A percentile compares a stretch with the other conserved stretches of the same genome.
phyloP scores from a whole-genome alignment of 2,329 filamentous ascomycete genomes.

The Penicillium psychrosexuale region DNA sequence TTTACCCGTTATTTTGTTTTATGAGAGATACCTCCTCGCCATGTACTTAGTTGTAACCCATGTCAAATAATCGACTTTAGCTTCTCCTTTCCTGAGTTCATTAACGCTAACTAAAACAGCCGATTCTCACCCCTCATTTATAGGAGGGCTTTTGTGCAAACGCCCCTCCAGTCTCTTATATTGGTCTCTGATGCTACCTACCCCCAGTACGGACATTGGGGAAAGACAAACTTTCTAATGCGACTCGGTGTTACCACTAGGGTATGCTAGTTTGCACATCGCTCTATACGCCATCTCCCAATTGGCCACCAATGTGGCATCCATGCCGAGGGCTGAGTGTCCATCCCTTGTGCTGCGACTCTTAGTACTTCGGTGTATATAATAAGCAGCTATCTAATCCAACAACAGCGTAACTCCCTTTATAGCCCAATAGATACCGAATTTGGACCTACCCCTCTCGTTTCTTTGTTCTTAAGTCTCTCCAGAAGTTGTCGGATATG shows the following conservation, averaged over 20 bases:
- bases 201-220: not conserved
- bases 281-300: not conserved
- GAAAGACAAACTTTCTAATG: conserved; percentile 4
- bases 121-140: not conserved
- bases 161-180: not conserved
- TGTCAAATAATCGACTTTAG: conserved; percentile 21
- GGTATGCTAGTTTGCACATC: not conserved
- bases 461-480: not conserved
- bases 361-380: not conserved
- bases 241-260: conserved; percentile 15
- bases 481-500: conserved; percentile 8
- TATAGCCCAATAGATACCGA: not conserved
- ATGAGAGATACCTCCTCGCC: conserved; percentile 35
- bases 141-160: not conserved
- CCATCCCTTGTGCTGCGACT: not conserved
- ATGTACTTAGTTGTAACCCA: conserved; percentile 31
- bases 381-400: not conserved
- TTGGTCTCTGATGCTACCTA: not conserved
- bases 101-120: not conserved
- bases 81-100: not conserved
- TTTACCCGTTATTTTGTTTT: conserved; percentile 12
- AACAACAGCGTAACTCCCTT: not conserved
- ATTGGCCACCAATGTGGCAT: conserved; percentile 7
- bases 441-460: not conserved
- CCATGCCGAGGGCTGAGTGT: not conserved